Evolutionary conservation across 2,329 filamentous ascomycete genomes (phyloP), one percentile per base, ranked within the genome.

Genomic region (Microdochium nivale): DNA sequence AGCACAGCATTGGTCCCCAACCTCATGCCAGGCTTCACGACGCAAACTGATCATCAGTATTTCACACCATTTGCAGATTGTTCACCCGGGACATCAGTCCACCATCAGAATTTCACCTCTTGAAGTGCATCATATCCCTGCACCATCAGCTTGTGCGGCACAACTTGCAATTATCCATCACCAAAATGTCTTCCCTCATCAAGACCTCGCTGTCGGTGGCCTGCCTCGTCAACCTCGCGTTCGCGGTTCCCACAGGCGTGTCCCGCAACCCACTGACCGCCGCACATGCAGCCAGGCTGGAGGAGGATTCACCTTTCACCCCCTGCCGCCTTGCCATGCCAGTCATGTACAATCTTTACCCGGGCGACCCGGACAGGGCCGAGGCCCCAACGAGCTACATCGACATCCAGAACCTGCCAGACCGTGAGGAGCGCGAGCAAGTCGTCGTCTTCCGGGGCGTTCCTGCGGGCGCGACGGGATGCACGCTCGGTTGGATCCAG

Each of bases 401-500:
- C 23, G 32, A 21, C 50, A 37, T 33, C 43, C 50, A 14, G 35
- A 49, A 47, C 47, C 33, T 43, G 23, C 49, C 23, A 25, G 30
- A 37, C 46, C 46, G 27, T 25, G 21, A 13, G 40, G 40, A 44
- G 40, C 40, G 40, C 40, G 63, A 68, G 49, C 67, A 69, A 47
- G 62, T 63, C 0, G 56, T 59, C 32, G 54, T 66, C n/a, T 70
- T 69, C 61, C 49, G 51, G 24, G 62, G 58, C 27, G 62, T 70
- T 51, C 66, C 67, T 0, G 35, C 58, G 0, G 37, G 32, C 0
- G 65, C 65, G 5, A 62, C 57, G 49, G 40, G 47, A 2, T 70
- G 67, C 56, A 23, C 25, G 1, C 54, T 69, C 8, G 50, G 53
- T 16, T 70, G 67, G 67, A 47, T 47, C 2, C 67, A 69, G 10